Base-by-base conservation (phyloP, 176 grass and related monocot genomes). In the Bolboschoenus planiculmis region DNA sequence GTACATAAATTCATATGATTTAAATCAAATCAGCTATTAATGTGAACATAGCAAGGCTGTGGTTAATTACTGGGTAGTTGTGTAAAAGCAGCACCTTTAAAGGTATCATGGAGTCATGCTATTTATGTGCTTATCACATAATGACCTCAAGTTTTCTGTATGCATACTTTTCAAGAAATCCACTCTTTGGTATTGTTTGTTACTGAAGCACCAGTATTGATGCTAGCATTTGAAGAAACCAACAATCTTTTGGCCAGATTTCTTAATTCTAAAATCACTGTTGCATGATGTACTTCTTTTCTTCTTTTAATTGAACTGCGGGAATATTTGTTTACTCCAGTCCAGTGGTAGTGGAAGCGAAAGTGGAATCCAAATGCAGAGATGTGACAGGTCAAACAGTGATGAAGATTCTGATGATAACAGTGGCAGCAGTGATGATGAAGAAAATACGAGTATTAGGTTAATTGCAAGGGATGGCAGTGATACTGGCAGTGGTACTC, bases 281-380 rank as follows among this genome's bases (percentile, higher is more conserved):
- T 80, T 37, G 10, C 3, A 8, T 80, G 30, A 60, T 14, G 4
- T 55, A 55, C 7, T 80, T 7, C 13, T 26, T 50, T 13, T 77
- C 15, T 51, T 57, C 10, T 40, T 59, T 85, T 87, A 43, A 15
- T 26, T 58, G 72, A 79, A 18, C 30, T 55, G 78, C 91, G 43
- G 50, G 39, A 29, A 64, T 14, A 84, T 4, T 81, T 84, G 7
- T 23, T 68, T 85, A 43, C 24, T 62, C 88, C 90, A 97, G 94
- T 92, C 92, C 27, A 92, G 92, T 78, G 91, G 88, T n/a, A 93
- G 94, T 86, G 91, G 91, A 63, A 97, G 94, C 55, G 92, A 92
- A 90, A 97, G 91, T 90, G 94, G 88, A 27, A 94, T 91, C 74
- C 94, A 90, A 89, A 93, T 85, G 9, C 91, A 89, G 16, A 97